A percentile compares a stretch with the other conserved stretches of the same genome.
phyloP scores from a whole-genome alignment of 2,329 filamentous ascomycete genomes.

The Blastomyces emzantsi region DNA sequence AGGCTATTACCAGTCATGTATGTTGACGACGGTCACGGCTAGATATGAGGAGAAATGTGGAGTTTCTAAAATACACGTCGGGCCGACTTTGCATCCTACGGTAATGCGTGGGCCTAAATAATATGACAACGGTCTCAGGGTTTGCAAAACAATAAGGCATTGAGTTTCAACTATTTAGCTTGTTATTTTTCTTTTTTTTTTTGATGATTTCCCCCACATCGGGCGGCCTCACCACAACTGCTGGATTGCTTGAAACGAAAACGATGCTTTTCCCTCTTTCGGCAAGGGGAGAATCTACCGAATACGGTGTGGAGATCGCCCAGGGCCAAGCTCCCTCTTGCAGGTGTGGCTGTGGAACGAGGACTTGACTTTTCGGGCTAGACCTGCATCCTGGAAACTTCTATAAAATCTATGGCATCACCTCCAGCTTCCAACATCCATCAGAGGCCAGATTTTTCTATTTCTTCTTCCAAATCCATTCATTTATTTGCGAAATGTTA shows the following conservation, averaged over 20 bases:
- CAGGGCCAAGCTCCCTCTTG: not conserved
- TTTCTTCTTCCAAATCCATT: not conserved
- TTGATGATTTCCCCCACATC: no score
- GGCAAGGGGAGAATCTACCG: not conserved
- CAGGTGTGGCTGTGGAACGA: not conserved
- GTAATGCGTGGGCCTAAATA: no score
- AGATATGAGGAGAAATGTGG: no score
- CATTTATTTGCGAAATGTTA: conserved; percentile 6
- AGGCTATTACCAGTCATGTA: no score
- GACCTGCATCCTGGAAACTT: not conserved
- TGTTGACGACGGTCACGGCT: no score
- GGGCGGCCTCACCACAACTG: no score
- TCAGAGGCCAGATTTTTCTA: not conserved
- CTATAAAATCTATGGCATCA: not conserved
- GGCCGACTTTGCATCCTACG: no score
- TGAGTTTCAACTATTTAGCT: no score
- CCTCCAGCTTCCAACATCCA: not conserved
- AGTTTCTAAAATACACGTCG: no score
- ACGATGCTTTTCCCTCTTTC: not conserved
- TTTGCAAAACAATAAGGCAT: no score
- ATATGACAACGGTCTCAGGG: not conserved
- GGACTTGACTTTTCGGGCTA: not conserved
- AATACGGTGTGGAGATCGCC: not conserved
- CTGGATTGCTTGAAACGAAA: no score
- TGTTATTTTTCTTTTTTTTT: no score